Evolutionary conservation across 2,329 filamentous ascomycete species (phyloP).

Genomic region (Phialocephala sp.): DNA sequence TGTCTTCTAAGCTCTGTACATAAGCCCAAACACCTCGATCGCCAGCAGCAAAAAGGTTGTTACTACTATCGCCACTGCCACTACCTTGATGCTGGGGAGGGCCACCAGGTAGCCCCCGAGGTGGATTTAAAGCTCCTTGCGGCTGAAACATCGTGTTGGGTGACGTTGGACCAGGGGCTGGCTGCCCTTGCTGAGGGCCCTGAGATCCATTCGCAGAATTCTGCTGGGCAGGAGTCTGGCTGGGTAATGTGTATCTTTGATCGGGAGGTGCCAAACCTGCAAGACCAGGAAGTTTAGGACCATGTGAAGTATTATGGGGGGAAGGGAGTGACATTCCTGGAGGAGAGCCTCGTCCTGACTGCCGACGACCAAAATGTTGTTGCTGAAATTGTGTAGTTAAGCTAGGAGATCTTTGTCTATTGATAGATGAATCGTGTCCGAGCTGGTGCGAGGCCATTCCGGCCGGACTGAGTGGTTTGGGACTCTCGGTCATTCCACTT

Average conservation of each 20-base stretch:
- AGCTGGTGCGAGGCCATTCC: conserved; percentile 55
- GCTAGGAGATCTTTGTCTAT: conserved; percentile 69
- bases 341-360: conserved; percentile 59
- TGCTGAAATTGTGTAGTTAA: conserved; percentile 69
- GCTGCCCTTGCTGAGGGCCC: conserved; percentile 29
- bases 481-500: conserved; percentile 80
- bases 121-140: conserved; percentile 55
- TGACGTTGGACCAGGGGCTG: conserved; percentile 36
- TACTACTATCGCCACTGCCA: conserved; percentile 64
- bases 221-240: conserved; percentile 38
- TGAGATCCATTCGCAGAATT: conserved; percentile 30
- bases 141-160: conserved; percentile 44
- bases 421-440: conserved; percentile 58
- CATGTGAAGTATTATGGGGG: conserved; percentile 37
- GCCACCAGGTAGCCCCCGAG: conserved; percentile 29
- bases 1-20: conserved; percentile 71
- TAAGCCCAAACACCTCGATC: conserved; percentile 74
- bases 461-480: conserved; percentile 77
- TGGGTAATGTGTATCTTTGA: conserved; percentile 41
- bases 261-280: conserved; percentile 43
- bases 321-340: conserved; percentile 41
- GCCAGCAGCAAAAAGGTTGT: conserved; percentile 68
- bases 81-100: conserved; percentile 55
- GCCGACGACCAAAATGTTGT: conserved; percentile 63
- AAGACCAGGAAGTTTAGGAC: conserved; percentile 43